Evolutionary conservation across 176 grass and related monocot genomes (phyloP), one percentile per base, ranked within the genome.

Genomic region (Melocanna baccifera): DNA sequence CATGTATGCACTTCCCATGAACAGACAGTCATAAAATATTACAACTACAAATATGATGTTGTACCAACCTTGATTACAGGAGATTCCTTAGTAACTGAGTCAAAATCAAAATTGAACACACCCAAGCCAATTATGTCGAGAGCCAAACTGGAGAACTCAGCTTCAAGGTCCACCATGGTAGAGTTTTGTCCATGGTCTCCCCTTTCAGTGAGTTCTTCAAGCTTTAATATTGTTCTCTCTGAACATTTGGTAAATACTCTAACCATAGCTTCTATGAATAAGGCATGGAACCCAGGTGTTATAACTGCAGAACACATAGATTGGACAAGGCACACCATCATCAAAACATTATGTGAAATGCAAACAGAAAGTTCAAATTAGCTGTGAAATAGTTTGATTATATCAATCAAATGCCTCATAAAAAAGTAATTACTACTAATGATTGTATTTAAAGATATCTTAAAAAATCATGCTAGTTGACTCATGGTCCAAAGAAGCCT

Each of bases 101-200:
- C 96, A 62, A 98, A 98, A 82, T 98, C 93, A 86, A 90, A 98
- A 85, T 98, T 98, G 91, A 98, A 98, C 26, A 98, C 91, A 41
- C 93, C 96, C 78, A 95, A 79, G 53, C 96, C 96, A 87, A 98
- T 98, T 85, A 98, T 98, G 75, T 98, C 96, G 2, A 98, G 96
- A 76, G 96, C 93, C 86, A 98, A 91, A 91, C 81, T 98, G 82
- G 93, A 98, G 89, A 98, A 98, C 66, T 98, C 96, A 29, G 91
- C 91, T 93, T 98, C 96, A 71, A 98, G 90, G 87, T 98, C 91
- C 63, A 98, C 67, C 74, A 90, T 83, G 34, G 80, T 87, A 85
- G 79, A 76, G 61, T 92, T 91, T 64, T 80, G 51, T 28, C 18
- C 76, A 73, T 30, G 29, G 13, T 50, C 80, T 13, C 69, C 87